Base-by-base conservation (phyloP, 75 land plant species). In the Picea glauca region DNA sequence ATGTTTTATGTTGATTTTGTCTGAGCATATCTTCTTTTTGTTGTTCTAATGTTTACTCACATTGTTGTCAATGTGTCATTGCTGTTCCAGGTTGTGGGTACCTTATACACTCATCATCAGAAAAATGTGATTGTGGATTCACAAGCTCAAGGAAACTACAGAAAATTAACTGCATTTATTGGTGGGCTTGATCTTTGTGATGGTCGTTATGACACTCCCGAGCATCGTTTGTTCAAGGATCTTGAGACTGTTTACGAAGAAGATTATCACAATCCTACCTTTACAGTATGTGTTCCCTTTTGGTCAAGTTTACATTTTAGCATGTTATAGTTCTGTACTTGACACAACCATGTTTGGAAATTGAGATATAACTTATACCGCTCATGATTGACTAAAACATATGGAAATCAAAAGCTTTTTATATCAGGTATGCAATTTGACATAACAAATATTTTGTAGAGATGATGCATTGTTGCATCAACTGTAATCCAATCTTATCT, bases 131-230 rank as follows among this genome's bases (percentile, higher is more conserved):
- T 96, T 58, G 90, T 92, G 57, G 99, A 96, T 80, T 84, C 93
- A 31, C 93, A 94, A 87, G 93, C 89, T 46, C 76, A 78, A 63
- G 89, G 89, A 75, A 90, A 90, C 76, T 89, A 90, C 23, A 59
- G 98, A 75, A 92, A 89, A 77, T 80, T 96, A 43, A 86, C 93
- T 72, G 86, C 99, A n/a, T 96, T 96, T 75, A 58, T 94, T 57
- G 97, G 99, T 15, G 97, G 99, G 38, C 86, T 96, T 67, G 99
- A 96, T 85, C 88, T 96, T 14, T 91, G 94, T 83, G 93, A 94
- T 86, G 99, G 99, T 35, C 97, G 97, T 32, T 96, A 92, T 85
- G 97, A 96, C 80, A 94, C 99, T 66, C 97, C 97, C 32, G 83
- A 86, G 63, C 97, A 96, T 80, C 80, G 95, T 33, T 62, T 96